Percentiles rank a stretch among this genome's conserved stretches.
These are phyloP conservation scores for Calonectria henricotiae DNA, from an alignment of 2,329 filamentous ascomycete genomes.

Conservation along the genomic window DNA sequence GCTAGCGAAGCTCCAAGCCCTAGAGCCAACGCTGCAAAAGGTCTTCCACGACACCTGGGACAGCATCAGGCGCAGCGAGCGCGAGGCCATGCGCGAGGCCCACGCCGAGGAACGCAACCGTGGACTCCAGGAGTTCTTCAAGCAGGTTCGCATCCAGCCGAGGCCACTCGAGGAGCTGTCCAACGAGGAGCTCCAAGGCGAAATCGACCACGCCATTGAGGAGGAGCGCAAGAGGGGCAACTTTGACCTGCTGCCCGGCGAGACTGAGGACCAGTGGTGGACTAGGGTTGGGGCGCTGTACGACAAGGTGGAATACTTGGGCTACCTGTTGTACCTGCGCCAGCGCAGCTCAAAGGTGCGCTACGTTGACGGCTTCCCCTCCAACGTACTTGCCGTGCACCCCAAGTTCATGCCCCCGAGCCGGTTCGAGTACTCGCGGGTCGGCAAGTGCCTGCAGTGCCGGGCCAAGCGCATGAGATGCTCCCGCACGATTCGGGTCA, in stretches of 20 bases:
- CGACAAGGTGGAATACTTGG: conserved; percentile 33
- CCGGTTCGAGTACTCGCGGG: background rate
- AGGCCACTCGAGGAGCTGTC: background rate
- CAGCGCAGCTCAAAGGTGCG: conserved; percentile 34
- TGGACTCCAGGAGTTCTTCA: conserved; percentile 5
- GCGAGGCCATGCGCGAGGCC: conserved; percentile 2
- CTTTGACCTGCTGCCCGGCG: background rate
- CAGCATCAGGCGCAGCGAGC: background rate
- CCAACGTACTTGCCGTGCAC: conserved; percentile 40
- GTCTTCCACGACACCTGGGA: background rate
- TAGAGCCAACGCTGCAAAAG: conserved; percentile 4
- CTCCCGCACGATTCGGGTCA: conserved; percentile 40
- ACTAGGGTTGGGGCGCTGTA: conserved; percentile 41
- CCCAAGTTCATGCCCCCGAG: conserved; percentile 40
- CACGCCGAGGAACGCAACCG: conserved; percentile 7
- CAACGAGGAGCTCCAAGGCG: conserved; percentile 6
- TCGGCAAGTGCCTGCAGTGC: conserved; percentile 50
- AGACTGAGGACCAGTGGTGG: conserved; percentile 17
- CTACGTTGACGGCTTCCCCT: conserved; percentile 55
- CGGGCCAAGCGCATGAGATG: conserved; percentile 45
- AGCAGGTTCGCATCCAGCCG: background rate
- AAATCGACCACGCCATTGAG: conserved; percentile 28
- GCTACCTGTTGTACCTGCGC: conserved; percentile 26
- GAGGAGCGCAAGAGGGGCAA: conserved; percentile 12
- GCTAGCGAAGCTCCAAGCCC: background rate